Evolutionary conservation across 164 flowering plant species (phyloP), one percentile per base, ranked within the genome.

Genomic region (Umbilicus rupestris): DNA sequence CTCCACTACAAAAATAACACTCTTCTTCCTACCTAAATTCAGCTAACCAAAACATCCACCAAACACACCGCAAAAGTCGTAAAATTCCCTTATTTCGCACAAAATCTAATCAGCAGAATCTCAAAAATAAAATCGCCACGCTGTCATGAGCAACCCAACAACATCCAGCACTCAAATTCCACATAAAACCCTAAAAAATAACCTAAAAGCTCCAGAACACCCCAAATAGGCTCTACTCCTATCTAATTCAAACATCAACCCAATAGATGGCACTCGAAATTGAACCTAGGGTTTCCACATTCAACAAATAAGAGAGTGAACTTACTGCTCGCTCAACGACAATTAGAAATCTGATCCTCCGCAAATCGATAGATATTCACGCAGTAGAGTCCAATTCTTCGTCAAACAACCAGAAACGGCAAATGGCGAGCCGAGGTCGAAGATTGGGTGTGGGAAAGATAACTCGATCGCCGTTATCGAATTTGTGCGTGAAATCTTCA

Each of bases 391-490:
- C 28, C 60, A 29, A 55, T 55, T 55, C 19, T 7, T 7, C 10
- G 44, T 7, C 60, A 55, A 20, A 15, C 16, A 12, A 63, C 14
- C 11, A 7, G 65, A 4, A 16, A 63, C 4, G 29, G 42, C 16
- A 14, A 42, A 62, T 6, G 26, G 65, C 26, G 39, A 62, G 28
- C 22, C 10, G 65, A 19, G n/a, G 42, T 33, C 26, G 65, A 39
- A 26, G 64, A 55, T 55, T 7, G 30, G 30, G 60, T 55, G 60
- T 26, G 64, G n/a, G 64, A 62, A 62, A 60, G 41, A 62, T 17
- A 5, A 46, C 17, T 42, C 49, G 29, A 22, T 64, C 67, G 33
- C 22, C 12, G 16, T 29, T 29, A 42, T 17, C 49, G 67, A 39
- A 29, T 7, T 58, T 9, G 42, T 20, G 5, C 22, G 46, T 31